Evolutionary conservation across 805 yeast genomes (phyloP), one percentile per base, ranked within the genome.

Genomic region (Saccharomycopsis babjevae): DNA sequence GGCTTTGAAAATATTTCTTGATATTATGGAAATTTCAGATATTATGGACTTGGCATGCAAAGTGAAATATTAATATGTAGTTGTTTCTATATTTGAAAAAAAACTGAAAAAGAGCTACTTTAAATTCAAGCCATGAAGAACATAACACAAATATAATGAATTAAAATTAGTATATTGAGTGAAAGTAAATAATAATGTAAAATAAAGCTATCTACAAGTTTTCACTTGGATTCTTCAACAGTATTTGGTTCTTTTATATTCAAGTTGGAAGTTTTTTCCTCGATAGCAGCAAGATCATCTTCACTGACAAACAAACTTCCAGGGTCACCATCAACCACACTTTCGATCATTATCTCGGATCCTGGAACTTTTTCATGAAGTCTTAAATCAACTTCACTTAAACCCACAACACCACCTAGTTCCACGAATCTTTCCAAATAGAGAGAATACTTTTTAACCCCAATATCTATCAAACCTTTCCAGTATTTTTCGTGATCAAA

Each of bases 371-470:
- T 55, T 56, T 65, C 63, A 52, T 73, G 70, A 25, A 34, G 25
- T 65, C 83, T 78, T 57, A 81, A 74, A 62, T 82, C 84, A 62
- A 70, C 77, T 66, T 82, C 86, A 66, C 83, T 80, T 59, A 81
- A 69, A 3, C 86, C 86, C n/a, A 81, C 76, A 0, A 65, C 67
- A 1, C 75, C 74, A 3, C 84, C 85, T 42, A 81, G 72, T 56
- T 68, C 68, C 11, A 66, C 50, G 59, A 72, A 74, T 59, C 73
- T 74, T 50, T 73, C 70, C 64, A 74, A 79, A 62, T 78, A 76
- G 16, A 67, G 66, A 15, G 67, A 62, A 40, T 74, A 73, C 62
- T 78, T 75, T 46, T 67, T 67, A 28, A 73, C 76, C 2, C 79
- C 78, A 65, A 78, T 75, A 42, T 69, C 67, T 38, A 75, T 75